Conservation (phyloP, 169 alveolate genomes). For the Plasmodium gallinaceum region DNA sequence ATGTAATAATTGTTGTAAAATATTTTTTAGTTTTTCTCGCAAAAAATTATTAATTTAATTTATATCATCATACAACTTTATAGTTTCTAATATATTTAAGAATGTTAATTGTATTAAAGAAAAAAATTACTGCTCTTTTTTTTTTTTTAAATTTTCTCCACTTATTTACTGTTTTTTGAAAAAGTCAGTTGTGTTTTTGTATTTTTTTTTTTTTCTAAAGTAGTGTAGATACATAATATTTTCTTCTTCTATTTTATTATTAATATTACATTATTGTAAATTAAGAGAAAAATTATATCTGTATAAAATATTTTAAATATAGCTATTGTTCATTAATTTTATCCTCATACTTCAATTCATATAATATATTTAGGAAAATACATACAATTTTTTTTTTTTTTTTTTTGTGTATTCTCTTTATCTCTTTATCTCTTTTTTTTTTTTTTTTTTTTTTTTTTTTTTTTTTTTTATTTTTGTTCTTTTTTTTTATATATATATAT, state of each 20-base stretch:
- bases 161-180: too few species aligned
- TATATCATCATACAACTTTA: too few species aligned
- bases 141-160: not conserved
- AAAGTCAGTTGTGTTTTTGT: not conserved
- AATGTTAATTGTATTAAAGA: too few species aligned
- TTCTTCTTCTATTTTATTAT: not conserved
- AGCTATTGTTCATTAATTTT: not conserved
- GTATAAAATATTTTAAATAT: not conserved
- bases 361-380: not conserved
- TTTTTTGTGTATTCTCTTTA: not conserved
- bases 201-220: not conserved
- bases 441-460: slow-evolving; percentile 3
- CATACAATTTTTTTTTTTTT: not conserved
- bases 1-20: too few species aligned
- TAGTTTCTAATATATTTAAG: too few species aligned
- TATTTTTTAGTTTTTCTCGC: too few species aligned
- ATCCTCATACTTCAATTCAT: not conserved
- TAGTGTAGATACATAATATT: slow-evolving; percentile 6
- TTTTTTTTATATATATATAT: not conserved
- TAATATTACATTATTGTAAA: not conserved
- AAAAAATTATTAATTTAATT: too few species aligned
- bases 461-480: not conserved
- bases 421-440: slow-evolving; percentile 22
- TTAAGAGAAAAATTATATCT: not conserved
- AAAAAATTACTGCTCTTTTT: not conserved